Evolutionary conservation across 306 rosid genomes (phyloP).

Genomic region (Acacia melanoxylon): DNA sequence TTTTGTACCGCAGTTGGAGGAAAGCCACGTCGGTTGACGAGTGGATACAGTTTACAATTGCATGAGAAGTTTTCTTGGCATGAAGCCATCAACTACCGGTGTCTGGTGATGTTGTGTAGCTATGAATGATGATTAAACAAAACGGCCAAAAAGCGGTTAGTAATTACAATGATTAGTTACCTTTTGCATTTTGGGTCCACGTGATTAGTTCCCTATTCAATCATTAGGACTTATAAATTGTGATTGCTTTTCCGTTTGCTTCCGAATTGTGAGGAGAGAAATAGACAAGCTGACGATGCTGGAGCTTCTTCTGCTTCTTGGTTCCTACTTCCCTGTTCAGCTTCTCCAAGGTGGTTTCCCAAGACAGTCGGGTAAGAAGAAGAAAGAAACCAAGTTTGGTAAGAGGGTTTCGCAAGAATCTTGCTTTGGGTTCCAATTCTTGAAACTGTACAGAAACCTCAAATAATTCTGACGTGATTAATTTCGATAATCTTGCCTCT

Average conservation of each 20-base stretch:
- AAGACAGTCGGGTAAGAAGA: background rate
- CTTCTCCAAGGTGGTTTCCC: conserved; percentile 27
- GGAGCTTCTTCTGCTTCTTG: conserved; percentile 38
- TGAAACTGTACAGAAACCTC: background rate
- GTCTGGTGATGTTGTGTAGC: background rate
- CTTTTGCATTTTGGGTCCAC: background rate
- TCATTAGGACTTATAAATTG: background rate
- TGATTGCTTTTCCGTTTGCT: conserved; percentile 4
- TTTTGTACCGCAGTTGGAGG: too few relatives aligned
- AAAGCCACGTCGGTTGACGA: too few relatives aligned
- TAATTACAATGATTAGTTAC: background rate
- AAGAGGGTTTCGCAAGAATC: conserved; percentile 43
- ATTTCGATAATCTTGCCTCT: conserved; percentile 5
- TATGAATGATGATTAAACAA: background rate
- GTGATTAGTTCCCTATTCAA: background rate
- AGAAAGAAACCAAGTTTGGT: background rate
- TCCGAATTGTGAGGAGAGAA: conserved; percentile 32
- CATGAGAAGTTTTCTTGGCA: background rate
- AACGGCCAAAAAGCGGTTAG: background rate
- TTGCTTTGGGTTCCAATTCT: conserved; percentile 28
- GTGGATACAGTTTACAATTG: background rate
- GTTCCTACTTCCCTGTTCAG: conserved; percentile 46
- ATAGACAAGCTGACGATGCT: background rate
- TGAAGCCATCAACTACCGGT: background rate
- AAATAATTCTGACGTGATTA: conserved; percentile 44